phyloP scores from a whole-genome alignment of 2,329 filamentous ascomycete genomes.

The Paraconiothyrium brasiliense region DNA sequence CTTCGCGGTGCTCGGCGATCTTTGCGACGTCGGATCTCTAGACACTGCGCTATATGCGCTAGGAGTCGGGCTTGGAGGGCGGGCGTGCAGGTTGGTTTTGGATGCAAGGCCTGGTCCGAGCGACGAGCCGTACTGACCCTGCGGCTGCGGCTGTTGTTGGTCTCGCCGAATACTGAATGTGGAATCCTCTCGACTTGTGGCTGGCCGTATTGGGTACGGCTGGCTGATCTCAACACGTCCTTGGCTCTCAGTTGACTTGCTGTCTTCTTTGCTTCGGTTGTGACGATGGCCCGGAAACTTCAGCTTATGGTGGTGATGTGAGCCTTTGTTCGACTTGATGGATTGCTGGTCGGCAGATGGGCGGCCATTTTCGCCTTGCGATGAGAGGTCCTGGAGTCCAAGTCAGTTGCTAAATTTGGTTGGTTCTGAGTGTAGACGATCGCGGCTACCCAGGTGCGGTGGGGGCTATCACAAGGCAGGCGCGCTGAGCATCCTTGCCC shows the following conservation, averaged over 20 bases:
- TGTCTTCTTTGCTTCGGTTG: slow-evolving; percentile 69
- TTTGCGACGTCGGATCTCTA: slow-evolving; percentile 57
- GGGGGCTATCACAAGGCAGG: background rate
- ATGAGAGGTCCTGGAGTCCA: slow-evolving; percentile 34
- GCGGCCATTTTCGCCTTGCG: slow-evolving; percentile 46
- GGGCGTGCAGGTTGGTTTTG: slow-evolving; percentile 61
- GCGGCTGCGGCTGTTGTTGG: slow-evolving; percentile 33
- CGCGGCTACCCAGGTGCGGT: slow-evolving; percentile 32
- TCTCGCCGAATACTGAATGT: slow-evolving; percentile 57
- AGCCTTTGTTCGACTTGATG: slow-evolving; percentile 64
- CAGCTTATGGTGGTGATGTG: slow-evolving; percentile 61
- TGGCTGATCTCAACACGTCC: slow-evolving; percentile 46
- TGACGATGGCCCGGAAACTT: slow-evolving; percentile 75
- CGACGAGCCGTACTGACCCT: slow-evolving; percentile 58
- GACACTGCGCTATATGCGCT: slow-evolving; percentile 72
- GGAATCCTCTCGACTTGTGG: slow-evolving; percentile 79
- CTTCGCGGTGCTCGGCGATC: slow-evolving; percentile 65
- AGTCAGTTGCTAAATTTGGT: slow-evolving; percentile 26
- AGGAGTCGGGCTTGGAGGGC: slow-evolving; percentile 83
- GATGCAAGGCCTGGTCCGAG: slow-evolving; percentile 61
- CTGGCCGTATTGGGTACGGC: slow-evolving; percentile 71
- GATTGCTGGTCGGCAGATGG: slow-evolving; percentile 48
- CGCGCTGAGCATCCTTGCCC: background rate
- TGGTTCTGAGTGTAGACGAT: background rate
- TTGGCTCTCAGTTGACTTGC: slow-evolving; percentile 36